These are phyloP conservation scores for Phaeolepiota aurea DNA, from an alignment of 768 basidiomycete genomes.

Conservation along the genomic window DNA sequence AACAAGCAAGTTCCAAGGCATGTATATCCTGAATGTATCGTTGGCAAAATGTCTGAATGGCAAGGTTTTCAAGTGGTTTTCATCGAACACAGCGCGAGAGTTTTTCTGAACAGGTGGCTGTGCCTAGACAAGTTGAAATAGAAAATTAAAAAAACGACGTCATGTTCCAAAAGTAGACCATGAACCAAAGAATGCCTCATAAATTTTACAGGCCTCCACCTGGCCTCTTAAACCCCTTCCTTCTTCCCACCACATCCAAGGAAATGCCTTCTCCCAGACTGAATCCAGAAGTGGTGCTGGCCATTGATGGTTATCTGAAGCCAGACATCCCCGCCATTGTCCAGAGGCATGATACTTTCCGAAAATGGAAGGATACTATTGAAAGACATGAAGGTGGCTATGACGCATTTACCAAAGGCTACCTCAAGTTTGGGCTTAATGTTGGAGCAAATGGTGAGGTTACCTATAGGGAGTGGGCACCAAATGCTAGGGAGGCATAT, in stretches of 20 bases:
- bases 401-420: conserved; percentile 73
- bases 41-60: too few relatives aligned
- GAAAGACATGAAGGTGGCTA: conserved; percentile 78
- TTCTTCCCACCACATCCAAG: conserved; percentile 3
- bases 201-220: too few relatives aligned
- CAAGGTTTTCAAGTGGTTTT: too few relatives aligned
- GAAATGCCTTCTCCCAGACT: conserved; percentile 39
- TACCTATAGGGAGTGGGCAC: conserved; percentile 93
- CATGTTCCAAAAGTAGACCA: too few relatives aligned
- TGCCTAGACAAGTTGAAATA: too few relatives aligned
- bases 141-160: too few relatives aligned
- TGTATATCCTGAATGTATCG: too few relatives aligned
- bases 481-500: conserved; percentile 73
- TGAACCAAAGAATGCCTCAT: too few relatives aligned
- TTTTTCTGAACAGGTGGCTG: too few relatives aligned
- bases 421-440: conserved; percentile 73
- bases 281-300: conserved; percentile 47
- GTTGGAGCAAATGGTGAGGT: conserved; percentile 60
- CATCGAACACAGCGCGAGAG: too few relatives aligned
- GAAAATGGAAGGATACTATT: conserved; percentile 71
- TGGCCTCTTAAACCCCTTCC: too few relatives aligned
- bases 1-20: too few relatives aligned
- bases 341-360: conserved; percentile 59
- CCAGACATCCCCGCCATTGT: conserved; percentile 64
- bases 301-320: conserved; percentile 67